Conservation (phyloP, 2,329 filamentous ascomycete genomes). For the Penicillium sp. region DNA sequence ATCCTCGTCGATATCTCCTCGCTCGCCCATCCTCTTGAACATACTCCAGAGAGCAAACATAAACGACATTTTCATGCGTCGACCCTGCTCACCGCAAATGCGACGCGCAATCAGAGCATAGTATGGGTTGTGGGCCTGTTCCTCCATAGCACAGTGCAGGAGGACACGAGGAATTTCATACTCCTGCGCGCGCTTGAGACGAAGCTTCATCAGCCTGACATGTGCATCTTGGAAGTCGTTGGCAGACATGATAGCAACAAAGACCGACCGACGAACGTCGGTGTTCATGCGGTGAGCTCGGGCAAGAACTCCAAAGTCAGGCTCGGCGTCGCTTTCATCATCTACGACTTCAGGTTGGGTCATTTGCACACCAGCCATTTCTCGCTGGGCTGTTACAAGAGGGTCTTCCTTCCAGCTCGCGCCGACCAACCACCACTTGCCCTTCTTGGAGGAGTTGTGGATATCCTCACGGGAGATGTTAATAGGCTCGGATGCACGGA, state of each 20-base stretch:
- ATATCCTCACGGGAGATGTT: conserved; percentile 80
- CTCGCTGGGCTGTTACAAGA: conserved; percentile 36
- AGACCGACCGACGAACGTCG: conserved; percentile 83
- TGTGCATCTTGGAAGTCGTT: conserved; percentile 82
- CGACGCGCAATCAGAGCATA: conserved; percentile 81
- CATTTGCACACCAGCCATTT: conserved; percentile 24
- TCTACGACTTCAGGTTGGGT: conserved; percentile 12
- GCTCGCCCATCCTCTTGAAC: conserved; percentile 82
- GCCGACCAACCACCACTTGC: conserved; percentile 98
- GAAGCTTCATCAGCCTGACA: conserved; percentile 73
- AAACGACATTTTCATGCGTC: conserved; percentile 76
- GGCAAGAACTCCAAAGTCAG: conserved; percentile 72
- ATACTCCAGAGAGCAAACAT: conserved; percentile 83
- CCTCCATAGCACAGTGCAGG: conserved; percentile 79
- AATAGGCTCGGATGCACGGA: conserved; percentile 76
- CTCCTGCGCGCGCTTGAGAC: conserved; percentile 80
- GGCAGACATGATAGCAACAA: conserved; percentile 83
- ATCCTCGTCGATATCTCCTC: conserved; percentile 58
- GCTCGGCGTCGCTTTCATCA: conserved; percentile 39
- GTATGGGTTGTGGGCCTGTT: conserved; percentile 85
- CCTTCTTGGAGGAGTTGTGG: conserved; percentile 75
- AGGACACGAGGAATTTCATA: conserved; percentile 84
- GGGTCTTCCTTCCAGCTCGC: conserved; percentile 71
- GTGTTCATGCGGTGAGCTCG: conserved; percentile 83
- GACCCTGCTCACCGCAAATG: conserved; percentile 65